Evolutionary conservation across 2,329 filamentous ascomycete species (phyloP).

Genomic region (Diplodia scrobiculata): DNA sequence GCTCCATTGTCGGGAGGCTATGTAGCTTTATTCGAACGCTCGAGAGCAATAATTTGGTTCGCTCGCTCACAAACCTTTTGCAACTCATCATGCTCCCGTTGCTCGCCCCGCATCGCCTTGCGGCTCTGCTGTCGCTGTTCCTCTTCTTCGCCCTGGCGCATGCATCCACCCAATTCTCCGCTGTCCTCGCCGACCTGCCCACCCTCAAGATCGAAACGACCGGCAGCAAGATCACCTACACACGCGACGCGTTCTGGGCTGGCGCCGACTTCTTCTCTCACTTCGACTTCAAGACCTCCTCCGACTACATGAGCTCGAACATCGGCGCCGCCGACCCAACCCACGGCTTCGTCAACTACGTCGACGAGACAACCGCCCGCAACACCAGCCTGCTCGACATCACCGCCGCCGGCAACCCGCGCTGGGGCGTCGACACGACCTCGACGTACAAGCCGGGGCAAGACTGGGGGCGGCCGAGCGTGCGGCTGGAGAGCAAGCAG

Average conservation of each 20-base stretch:
- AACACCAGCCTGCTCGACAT: conserved; percentile 40
- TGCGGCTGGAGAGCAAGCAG: conserved; percentile 44
- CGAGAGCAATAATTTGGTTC: neutral
- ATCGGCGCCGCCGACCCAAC: conserved; percentile 37
- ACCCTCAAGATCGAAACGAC: neutral
- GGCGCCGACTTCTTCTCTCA: conserved; percentile 46
- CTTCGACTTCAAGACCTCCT: conserved; percentile 47
- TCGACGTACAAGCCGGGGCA: conserved; percentile 47
- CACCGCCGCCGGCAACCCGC: conserved; percentile 29
- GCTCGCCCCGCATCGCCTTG: neutral
- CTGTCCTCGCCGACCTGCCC: neutral
- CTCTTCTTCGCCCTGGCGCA: neutral
- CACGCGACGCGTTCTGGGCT: neutral
- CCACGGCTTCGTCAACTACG: conserved; percentile 45
- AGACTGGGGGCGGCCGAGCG: conserved; percentile 36
- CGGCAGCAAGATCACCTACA: neutral
- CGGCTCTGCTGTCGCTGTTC: neutral
- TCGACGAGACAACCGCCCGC: conserved; percentile 44
- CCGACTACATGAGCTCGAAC: neutral
- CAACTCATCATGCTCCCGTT: neutral
- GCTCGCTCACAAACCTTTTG: neutral
- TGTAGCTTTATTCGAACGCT: neutral
- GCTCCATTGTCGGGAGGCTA: neutral
- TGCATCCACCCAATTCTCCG: neutral
- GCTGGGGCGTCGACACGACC: conserved; percentile 43